Evolutionary conservation across 140 eudicot species (phyloP).

Genomic region (Flaveria floridana): DNA sequence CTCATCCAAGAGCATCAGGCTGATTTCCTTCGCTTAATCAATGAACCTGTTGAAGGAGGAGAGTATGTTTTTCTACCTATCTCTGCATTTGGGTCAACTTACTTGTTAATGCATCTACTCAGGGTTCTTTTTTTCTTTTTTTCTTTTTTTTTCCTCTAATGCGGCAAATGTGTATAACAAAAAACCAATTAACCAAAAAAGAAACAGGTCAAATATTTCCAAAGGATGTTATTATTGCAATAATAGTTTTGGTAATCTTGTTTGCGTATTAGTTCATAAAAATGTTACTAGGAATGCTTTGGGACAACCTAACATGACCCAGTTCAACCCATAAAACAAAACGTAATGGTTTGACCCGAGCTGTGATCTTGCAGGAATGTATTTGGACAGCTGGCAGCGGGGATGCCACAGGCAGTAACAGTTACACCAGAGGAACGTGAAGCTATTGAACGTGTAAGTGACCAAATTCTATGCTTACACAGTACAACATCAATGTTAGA

Average conservation of each 20-base stretch:
- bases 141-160: not conserved
- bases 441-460: conserved; percentile 79
- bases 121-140: not conserved
- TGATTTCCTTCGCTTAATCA: conserved; percentile 78
- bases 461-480: not conserved
- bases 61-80: conserved; percentile 46
- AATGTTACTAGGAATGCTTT: not conserved
- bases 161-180: not conserved
- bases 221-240: not conserved
- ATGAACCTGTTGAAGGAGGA: conserved; percentile 88
- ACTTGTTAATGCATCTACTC: not conserved
- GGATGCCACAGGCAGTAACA: conserved; percentile 63
- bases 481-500: not conserved
- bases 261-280: not conserved
- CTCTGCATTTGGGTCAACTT: not conserved
- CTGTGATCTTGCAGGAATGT: conserved; percentile 41
- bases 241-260: not conserved
- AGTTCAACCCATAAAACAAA: not conserved
- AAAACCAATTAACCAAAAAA: not conserved
- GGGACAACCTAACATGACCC: conserved; percentile 4
- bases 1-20: conserved; percentile 84
- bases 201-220: not conserved
- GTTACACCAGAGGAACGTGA: conserved; percentile 85
- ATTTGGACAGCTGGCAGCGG: conserved; percentile 52
- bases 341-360: not conserved